These are phyloP conservation scores for Agrocybe chaxingu DNA, from an alignment of 768 basidiomycete species.

Conservation along the genomic window DNA sequence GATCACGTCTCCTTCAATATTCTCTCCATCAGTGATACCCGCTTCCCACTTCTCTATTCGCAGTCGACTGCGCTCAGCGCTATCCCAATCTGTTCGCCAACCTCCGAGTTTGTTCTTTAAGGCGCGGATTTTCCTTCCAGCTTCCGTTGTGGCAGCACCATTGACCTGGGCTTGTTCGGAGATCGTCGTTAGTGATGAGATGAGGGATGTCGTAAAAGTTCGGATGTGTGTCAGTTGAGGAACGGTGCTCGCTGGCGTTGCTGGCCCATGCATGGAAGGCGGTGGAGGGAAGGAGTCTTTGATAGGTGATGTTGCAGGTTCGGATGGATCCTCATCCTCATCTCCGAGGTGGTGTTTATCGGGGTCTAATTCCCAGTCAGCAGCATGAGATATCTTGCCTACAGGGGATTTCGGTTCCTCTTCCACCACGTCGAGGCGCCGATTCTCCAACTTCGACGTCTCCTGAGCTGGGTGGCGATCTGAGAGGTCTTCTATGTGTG, in stretches of 20 bases:
- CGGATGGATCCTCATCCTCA: slow-evolving; percentile 40
- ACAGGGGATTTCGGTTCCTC: slow-evolving; percentile 24
- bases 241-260: slow-evolving; percentile 58
- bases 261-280: slow-evolving; percentile 43
- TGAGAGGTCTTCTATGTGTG: slow-evolving; percentile 40
- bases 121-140: slow-evolving; percentile 82
- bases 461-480: slow-evolving; percentile 28
- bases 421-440: slow-evolving; percentile 24
- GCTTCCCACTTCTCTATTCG: slow-evolving; percentile 83
- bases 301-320: slow-evolving; percentile 44
- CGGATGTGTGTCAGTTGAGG: slow-evolving; percentile 71
- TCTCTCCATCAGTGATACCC: slow-evolving; percentile 45
- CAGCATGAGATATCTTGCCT: slow-evolving; percentile 24
- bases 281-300: slow-evolving; percentile 58
- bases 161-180: slow-evolving; percentile 90
- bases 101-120: slow-evolving; percentile 80
- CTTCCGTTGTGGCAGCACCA: slow-evolving; percentile 79
- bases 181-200: slow-evolving; percentile 69
- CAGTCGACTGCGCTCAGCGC: slow-evolving; percentile 73
- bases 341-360: slow-evolving; percentile 45
- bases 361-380: slow-evolving; percentile 64
- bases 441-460: slow-evolving; percentile 22
- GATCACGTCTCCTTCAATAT: slow-evolving; percentile 19
- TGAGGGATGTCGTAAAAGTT: slow-evolving; percentile 69
- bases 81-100: slow-evolving; percentile 82